Conservation (phyloP, 2,329 filamentous ascomycete species). For the Ophiobolus disseminans region DNA sequence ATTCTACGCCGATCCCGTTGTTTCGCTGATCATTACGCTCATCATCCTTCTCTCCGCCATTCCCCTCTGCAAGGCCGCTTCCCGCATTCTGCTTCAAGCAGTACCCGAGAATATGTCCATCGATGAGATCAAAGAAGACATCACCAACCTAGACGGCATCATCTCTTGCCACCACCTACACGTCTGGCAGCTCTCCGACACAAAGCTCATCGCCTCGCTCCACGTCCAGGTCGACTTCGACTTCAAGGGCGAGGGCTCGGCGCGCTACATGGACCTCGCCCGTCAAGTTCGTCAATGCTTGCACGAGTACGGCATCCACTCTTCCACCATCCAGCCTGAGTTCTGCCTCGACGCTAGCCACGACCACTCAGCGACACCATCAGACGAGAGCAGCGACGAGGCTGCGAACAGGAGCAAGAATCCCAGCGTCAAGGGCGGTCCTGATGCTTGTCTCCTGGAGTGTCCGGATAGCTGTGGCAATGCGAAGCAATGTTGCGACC, state of each 20-base stretch:
- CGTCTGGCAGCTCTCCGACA: conserved; percentile 96
- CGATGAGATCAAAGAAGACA: conserved; percentile 91
- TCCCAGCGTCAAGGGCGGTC: conserved; percentile 45
- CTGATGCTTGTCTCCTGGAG: conserved; percentile 51
- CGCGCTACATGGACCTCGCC: conserved; percentile 89
- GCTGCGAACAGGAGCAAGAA: conserved; percentile 38
- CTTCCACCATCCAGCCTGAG: conserved; percentile 95
- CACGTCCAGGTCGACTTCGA: conserved; percentile 93
- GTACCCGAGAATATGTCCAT: conserved; percentile 88
- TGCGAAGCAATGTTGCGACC: conserved; percentile 52
- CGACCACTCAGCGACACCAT: conserved; percentile 49
- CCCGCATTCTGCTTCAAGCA: conserved; percentile 90
- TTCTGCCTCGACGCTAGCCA: conserved; percentile 61
- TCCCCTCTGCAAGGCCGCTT: conserved; percentile 78
- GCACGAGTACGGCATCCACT: conserved; percentile 95
- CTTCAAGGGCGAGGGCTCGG: conserved; percentile 78
- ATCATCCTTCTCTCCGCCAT: conserved; percentile 76
- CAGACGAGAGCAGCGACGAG: conserved; percentile 43
- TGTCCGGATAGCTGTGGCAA: conserved; percentile 53
- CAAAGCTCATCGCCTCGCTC: conserved; percentile 89
- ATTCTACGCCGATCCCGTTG: conserved; percentile 87
- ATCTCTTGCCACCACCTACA: conserved; percentile 94
- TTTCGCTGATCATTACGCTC: conserved; percentile 91
- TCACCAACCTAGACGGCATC: conserved; percentile 82
- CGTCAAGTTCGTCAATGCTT: conserved; percentile 84